Evolutionary conservation across 2,329 filamentous ascomycete species (phyloP), one percentile per base, ranked within the genome.

Genomic region (Colletotrichum euphorbiae): DNA sequence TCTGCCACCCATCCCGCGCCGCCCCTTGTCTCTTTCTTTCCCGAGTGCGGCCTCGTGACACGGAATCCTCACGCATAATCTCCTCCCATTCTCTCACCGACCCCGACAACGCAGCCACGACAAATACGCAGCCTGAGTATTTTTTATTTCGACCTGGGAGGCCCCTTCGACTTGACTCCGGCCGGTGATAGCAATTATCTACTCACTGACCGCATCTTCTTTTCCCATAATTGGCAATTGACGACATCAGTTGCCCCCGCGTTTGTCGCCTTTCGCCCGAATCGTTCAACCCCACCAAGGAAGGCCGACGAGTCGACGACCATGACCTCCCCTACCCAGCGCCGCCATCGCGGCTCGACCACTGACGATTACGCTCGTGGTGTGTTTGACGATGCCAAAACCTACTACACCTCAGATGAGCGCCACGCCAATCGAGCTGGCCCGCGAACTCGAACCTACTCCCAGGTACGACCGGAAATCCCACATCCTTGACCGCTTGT

Each of bases 401-500:
- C 86, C 24, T 89, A 89, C 74, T 89, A 89, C 71, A 79, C 84
- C 38, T 83, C 85, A 24, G 86, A 87, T 40, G 84, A 86, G 61
- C 84, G 86, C 62, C 84, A 87, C 71, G 77, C 77, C 62, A 82
- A 84, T 72, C 82, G 82, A 36, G 79, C 78, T 58, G 84, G 85
- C 21, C 78, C 80, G 45, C 82, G 87, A 57, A 86, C 84, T 17
- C 82, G 86, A 69, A 89, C 86, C 21, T 88, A 85, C 71, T 88
- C 87, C 3, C 86, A 87, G 79, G 85, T 86, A 76, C 56, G 76
- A 60, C 46, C 43, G 45, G 24, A 36, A 51, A 58, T 13, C 5
- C 55, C 55, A 28, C 43, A 48, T 38, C 42, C 38, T 31, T 52
- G 65, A 52, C 65, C 43, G 50, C 54, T 46, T 33, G 55, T 65